A percentile compares a stretch with the other conserved stretches of the same genome.
Evolutionary conservation across 495 filamentous ascomycete genomes (phyloP).

Genomic region (Aspergillus affinis): DNA sequence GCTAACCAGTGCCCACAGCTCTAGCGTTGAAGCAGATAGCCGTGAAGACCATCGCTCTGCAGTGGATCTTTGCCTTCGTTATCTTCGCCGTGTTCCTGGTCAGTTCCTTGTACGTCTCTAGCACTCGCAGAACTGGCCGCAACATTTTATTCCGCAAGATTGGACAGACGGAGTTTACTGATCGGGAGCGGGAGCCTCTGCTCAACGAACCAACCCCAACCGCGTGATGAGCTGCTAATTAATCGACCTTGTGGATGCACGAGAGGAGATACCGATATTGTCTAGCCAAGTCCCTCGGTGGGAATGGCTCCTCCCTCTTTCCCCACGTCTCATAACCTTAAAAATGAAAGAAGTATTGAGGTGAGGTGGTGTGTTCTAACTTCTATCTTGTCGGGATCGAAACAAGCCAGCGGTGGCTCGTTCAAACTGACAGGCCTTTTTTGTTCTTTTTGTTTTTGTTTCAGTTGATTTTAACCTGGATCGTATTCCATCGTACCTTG

Average conservation of each 20-base stretch:
- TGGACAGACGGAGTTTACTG: constrained; percentile 33
- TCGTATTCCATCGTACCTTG: background rate
- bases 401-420: too few relatives aligned
- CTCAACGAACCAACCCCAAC: constrained; percentile 31
- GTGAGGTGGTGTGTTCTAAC: background rate
- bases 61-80: constrained; percentile 89
- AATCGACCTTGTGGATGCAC: background rate
- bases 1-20: constrained; percentile 37
- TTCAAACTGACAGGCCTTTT: too few relatives aligned
- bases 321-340: background rate
- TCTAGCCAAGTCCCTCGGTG: background rate
- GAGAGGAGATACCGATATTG: background rate
- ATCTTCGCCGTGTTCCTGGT: constrained; percentile 76
- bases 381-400: background rate
- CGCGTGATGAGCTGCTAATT: background rate
- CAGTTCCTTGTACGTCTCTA: constrained; percentile 58
- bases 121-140: constrained; percentile 62
- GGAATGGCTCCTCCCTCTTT: background rate
- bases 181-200: constrained; percentile 45
- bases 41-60: constrained; percentile 67
- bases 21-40: constrained; percentile 75
- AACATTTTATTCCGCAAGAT: constrained; percentile 42
- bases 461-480: too few relatives aligned
- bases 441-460: too few relatives aligned
- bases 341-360: background rate